These are phyloP conservation scores for Verticillium alfalfae DNA, from an alignment of 2,329 filamentous ascomycete genomes.

Conservation along the genomic window DNA sequence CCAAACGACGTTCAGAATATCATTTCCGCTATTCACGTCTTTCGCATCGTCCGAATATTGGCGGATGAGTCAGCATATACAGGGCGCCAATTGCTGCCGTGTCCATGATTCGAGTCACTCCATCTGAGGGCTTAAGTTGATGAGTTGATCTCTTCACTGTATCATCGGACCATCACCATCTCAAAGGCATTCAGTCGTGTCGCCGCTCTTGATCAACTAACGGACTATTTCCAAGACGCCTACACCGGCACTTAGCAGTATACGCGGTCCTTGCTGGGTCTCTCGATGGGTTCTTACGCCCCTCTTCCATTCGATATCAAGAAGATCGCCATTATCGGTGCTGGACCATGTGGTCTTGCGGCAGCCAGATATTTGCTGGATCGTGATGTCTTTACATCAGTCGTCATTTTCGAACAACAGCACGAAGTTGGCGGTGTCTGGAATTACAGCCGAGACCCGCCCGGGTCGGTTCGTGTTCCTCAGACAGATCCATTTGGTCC, in stretches of 20 bases:
- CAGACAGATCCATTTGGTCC: conserved; percentile 61
- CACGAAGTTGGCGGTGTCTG: conserved; percentile 74
- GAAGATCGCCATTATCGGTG: conserved; percentile 73
- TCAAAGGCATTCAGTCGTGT: not conserved
- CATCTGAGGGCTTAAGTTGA: not conserved
- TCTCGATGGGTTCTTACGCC: conserved; percentile 17
- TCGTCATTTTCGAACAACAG: conserved; percentile 81
- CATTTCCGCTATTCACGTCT: no score
- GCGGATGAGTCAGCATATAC: not conserved
- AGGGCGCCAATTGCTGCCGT: not conserved
- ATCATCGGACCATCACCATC: not conserved
- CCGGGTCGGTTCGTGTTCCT: conserved; percentile 51
- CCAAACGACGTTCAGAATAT: no score
- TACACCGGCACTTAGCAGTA: no score
- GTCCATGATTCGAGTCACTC: not conserved
- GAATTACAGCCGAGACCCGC: conserved; percentile 62
- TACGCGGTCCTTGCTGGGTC: not conserved
- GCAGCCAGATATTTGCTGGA: conserved; percentile 76
- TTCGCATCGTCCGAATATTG: no score
- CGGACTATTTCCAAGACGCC: not conserved
- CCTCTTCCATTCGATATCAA: conserved; percentile 40
- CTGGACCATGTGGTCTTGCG: conserved; percentile 72
- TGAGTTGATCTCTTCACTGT: not conserved
- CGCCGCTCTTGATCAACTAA: not conserved
- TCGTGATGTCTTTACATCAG: conserved; percentile 58